phyloP scores from a whole-genome alignment of 768 basidiomycete genomes.

The Scleroderma bovista region DNA sequence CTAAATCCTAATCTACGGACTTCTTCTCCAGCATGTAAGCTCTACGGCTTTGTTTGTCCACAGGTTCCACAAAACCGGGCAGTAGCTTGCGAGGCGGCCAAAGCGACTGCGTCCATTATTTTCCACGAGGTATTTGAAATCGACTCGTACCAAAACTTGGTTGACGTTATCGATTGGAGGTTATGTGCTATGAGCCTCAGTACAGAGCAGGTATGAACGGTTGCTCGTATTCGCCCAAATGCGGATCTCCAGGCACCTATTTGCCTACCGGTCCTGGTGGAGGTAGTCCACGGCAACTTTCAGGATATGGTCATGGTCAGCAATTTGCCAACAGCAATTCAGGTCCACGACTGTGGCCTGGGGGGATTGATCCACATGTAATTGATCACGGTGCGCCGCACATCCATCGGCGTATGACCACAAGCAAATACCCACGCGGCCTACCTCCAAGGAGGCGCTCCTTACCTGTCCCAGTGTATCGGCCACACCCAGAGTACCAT shows the following conservation, averaged over 20 bases:
- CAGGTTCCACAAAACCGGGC: slow-evolving; percentile 42
- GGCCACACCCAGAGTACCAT: neutral
- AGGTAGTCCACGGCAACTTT: neutral
- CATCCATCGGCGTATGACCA: neutral
- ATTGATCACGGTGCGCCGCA: slow-evolving; percentile 7
- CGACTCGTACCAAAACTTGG: neutral
- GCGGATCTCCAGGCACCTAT: neutral
- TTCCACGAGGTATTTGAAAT: slow-evolving; percentile 42
- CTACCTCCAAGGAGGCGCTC: neutral
- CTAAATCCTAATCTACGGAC: neutral
- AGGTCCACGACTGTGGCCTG: neutral
- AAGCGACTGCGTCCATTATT: slow-evolving; percentile 58
- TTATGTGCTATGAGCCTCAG: neutral
- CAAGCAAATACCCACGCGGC: neutral
- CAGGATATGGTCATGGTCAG: neutral
- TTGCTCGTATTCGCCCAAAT: neutral
- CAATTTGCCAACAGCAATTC: neutral
- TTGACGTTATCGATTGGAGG: neutral
- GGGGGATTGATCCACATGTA: slow-evolving; percentile 5
- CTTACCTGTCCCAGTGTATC: neutral
- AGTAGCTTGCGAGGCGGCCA: slow-evolving; percentile 58
- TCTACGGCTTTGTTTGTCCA: slow-evolving; percentile 46
- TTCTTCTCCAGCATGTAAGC: slow-evolving; percentile 42
- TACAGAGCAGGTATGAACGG: neutral
- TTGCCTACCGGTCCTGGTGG: neutral